Conservation (phyloP, 225 moss, liverwort and hornwort species). For the Bryoerythrophyllum caledonicum region DNA sequence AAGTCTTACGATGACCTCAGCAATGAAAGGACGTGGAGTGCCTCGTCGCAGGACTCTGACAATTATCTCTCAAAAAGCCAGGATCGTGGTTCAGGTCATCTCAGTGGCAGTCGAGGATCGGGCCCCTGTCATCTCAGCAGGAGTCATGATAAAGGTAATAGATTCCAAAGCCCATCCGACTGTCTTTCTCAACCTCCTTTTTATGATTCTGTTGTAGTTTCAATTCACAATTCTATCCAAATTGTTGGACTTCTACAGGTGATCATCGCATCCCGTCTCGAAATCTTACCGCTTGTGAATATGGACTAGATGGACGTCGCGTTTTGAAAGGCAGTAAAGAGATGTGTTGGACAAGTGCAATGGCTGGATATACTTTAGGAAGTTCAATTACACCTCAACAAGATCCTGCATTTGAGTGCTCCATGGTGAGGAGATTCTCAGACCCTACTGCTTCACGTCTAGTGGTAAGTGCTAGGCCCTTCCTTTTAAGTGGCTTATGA, state of each 20-base stretch:
- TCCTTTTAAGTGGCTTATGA: not conserved
- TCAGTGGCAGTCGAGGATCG: slow-evolving; percentile 29
- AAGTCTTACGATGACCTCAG: slow-evolving; percentile 39
- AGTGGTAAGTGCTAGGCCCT: slow-evolving; percentile 21
- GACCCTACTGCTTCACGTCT: slow-evolving; percentile 33
- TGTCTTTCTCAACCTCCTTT: not conserved
- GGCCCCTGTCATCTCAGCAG: slow-evolving; percentile 18
- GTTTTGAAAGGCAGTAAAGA: slow-evolving; percentile 42
- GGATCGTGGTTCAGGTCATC: slow-evolving; percentile 36
- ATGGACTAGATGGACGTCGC: slow-evolving; percentile 55
- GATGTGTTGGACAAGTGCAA: too few species aligned
- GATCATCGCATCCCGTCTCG: slow-evolving; percentile 23
- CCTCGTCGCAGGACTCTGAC: slow-evolving; percentile 36
- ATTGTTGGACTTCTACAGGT: slow-evolving; percentile 39
- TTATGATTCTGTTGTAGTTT: slow-evolving; percentile 14
- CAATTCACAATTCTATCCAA: slow-evolving; percentile 15
- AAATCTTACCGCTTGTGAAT: slow-evolving; percentile 41
- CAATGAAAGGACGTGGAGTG: slow-evolving; percentile 38
- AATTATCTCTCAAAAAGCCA: slow-evolving; percentile 42
- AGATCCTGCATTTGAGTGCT: slow-evolving; percentile 40
- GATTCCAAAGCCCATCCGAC: slow-evolving; percentile 9
- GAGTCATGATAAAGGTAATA: slow-evolving; percentile 36
- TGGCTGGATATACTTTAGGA: slow-evolving; percentile 31
- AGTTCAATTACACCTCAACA: slow-evolving; percentile 48
- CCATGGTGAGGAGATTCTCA: slow-evolving; percentile 36